These are phyloP conservation scores for Sequoiadendron giganteum DNA, from an alignment of 75 land plant genomes.

Conservation along the genomic window DNA sequence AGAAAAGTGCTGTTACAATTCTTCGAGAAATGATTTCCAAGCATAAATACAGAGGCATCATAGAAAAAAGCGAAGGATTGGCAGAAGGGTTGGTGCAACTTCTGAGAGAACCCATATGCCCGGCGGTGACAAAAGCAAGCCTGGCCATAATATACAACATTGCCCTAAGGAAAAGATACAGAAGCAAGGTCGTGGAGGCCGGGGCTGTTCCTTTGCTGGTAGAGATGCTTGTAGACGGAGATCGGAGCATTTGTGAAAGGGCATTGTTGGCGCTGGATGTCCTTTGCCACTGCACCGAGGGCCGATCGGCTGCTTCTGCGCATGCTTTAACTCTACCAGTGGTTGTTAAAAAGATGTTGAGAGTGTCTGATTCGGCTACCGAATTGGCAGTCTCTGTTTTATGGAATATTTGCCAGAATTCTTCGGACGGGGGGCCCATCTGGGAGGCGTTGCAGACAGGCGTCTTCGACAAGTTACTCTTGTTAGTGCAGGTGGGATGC, in stretches of 20 bases:
- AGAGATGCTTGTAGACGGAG: too few species aligned
- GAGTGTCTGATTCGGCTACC: conserved; percentile 68
- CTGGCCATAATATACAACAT: too few species aligned
- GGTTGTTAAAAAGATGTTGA: conserved; percentile 61
- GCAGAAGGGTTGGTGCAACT: too few species aligned
- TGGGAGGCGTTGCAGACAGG: conserved; percentile 62
- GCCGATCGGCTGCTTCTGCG: conserved; percentile 30
- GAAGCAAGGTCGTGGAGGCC: too few species aligned
- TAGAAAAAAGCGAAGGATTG: neutral
- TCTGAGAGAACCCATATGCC: too few species aligned
- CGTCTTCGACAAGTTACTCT: conserved; percentile 21
- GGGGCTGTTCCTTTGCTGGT: too few species aligned
- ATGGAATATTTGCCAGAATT: conserved; percentile 16
- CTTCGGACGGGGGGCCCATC: conserved; percentile 4
- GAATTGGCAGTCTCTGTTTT: conserved; percentile 43
- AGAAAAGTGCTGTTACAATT: too few species aligned
- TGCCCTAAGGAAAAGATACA: too few species aligned
- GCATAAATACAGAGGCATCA: neutral
- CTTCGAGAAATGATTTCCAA: too few species aligned
- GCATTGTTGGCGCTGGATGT: too few species aligned
- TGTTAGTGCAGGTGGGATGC: conserved; percentile 12
- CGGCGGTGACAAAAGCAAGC: too few species aligned
- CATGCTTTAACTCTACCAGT: conserved; percentile 71
- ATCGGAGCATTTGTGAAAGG: too few species aligned
- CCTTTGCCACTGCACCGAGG: conserved; percentile 23